Percentiles rank a stretch among this genome's conserved stretches.
phyloP scores from a whole-genome alignment of 2,329 filamentous ascomycete genomes.

The Penicillium sp. region DNA sequence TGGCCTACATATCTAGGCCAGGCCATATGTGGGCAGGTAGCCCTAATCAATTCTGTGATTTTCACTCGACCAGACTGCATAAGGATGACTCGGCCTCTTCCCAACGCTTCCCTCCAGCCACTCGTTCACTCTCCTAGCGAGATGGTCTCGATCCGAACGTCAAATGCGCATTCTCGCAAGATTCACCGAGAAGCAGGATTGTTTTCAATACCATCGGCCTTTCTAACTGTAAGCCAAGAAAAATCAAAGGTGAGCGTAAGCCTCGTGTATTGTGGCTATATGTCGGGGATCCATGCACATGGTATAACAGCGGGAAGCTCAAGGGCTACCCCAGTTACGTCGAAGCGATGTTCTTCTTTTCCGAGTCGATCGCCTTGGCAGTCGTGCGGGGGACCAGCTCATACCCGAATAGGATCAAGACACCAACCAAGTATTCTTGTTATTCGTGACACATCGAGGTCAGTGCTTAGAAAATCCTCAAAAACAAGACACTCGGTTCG shows the following conservation, averaged over 20 bases:
- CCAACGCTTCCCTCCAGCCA: not conserved
- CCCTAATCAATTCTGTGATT: not conserved
- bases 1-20: not conserved
- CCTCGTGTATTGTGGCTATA: not conserved
- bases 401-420: not conserved
- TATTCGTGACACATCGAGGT: not conserved
- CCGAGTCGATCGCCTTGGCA: constrained; percentile 6
- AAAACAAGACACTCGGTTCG: not conserved
- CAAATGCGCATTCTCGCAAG: not conserved
- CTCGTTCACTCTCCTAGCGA: not conserved
- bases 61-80: not conserved
- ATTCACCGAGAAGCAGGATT: accelerated
- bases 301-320: not conserved
- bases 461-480: not conserved
- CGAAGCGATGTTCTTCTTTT: not conserved
- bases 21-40: not conserved
- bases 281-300: not conserved
- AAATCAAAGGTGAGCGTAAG: too few species aligned
- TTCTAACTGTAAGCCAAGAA: too few species aligned
- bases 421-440: not conserved
- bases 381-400: constrained; percentile 5
- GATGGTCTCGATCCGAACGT: too few species aligned
- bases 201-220: too few species aligned
- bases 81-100: not conserved
- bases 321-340: not conserved